phyloP scores from a whole-genome alignment of 192 early-diverging fungal genomes.

The Entomortierella parvispora region DNA sequence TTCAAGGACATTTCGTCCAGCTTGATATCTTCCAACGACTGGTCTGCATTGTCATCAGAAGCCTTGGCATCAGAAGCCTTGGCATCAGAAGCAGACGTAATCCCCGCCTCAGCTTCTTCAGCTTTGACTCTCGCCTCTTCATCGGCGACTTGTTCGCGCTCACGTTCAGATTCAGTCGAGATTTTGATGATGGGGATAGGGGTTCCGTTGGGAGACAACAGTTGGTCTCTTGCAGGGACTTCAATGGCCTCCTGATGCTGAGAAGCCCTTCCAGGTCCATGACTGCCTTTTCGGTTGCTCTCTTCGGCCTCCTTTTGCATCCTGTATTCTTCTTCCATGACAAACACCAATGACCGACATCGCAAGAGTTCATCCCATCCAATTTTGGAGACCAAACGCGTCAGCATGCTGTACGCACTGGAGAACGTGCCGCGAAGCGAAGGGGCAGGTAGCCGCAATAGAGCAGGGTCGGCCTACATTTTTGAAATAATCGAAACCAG shows the following conservation, averaged over 20 bases:
- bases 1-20: conserved; percentile 36
- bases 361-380: conserved; percentile 97
- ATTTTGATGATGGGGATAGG: conserved; percentile 53
- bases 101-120: conserved; percentile 15
- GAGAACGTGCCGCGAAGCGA: conserved; percentile 94
- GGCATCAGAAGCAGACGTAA: no score
- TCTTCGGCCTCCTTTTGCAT: conserved; percentile 80
- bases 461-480: conserved; percentile 65
- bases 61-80: conserved; percentile 17
- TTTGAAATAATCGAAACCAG: not conserved
- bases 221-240: conserved; percentile 37
- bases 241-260: conserved; percentile 12
- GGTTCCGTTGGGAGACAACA: conserved; percentile 35
- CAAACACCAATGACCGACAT: conserved; percentile 90
- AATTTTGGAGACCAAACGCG: conserved; percentile 80
- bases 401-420: conserved; percentile 86
- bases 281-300: conserved; percentile 61
- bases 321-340: conserved; percentile 99
- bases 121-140: conserved; percentile 31
- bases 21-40: conserved; percentile 47
- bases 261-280: conserved; percentile 1
- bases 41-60: conserved; percentile 28
- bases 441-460: conserved; percentile 87
- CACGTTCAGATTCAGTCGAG: conserved; percentile 46
- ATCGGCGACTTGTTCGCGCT: conserved; percentile 41